These are phyloP conservation scores for Actinidia chinensis DNA, from an alignment of 179 eudicot species.

Conservation along the genomic window DNA sequence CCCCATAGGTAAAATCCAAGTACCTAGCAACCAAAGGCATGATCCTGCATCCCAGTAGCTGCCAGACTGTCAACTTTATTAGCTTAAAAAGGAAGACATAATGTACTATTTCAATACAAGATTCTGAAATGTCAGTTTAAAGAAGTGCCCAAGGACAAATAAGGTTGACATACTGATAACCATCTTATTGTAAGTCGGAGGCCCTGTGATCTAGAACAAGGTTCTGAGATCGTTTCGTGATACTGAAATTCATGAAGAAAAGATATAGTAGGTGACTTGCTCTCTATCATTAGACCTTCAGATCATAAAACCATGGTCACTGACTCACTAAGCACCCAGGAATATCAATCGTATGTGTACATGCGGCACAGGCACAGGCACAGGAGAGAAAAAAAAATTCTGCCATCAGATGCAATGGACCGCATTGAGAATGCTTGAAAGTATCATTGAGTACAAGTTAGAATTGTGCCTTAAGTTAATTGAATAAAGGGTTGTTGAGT, in stretches of 20 bases:
- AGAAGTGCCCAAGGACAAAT: background rate
- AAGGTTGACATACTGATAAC: background rate
- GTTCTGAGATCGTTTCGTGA: background rate
- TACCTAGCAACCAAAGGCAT: background rate
- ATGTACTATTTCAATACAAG: background rate
- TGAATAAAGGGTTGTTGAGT: too few relatives aligned
- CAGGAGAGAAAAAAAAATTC: background rate
- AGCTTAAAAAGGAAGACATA: background rate
- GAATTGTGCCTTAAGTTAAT: background rate
- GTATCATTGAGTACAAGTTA: too few relatives aligned
- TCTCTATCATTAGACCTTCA: background rate
- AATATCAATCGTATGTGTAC: background rate
- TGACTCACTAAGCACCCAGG: too few relatives aligned
- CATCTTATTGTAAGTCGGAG: background rate
- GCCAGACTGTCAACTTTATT: background rate
- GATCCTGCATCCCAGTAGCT: background rate
- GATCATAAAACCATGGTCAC: background rate
- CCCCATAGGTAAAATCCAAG: background rate
- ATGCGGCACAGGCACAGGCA: background rate
- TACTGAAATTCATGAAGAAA: background rate
- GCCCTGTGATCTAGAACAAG: background rate
- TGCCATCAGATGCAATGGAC: constrained; percentile 1
- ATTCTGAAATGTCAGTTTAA: background rate
- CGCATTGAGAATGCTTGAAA: background rate
- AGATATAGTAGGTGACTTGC: background rate